Percentiles rank a stretch among this genome's conserved stretches.
Evolutionary conservation across 83 land plant genomes (phyloP).

Genomic region (Isoetes engelmannii): DNA sequence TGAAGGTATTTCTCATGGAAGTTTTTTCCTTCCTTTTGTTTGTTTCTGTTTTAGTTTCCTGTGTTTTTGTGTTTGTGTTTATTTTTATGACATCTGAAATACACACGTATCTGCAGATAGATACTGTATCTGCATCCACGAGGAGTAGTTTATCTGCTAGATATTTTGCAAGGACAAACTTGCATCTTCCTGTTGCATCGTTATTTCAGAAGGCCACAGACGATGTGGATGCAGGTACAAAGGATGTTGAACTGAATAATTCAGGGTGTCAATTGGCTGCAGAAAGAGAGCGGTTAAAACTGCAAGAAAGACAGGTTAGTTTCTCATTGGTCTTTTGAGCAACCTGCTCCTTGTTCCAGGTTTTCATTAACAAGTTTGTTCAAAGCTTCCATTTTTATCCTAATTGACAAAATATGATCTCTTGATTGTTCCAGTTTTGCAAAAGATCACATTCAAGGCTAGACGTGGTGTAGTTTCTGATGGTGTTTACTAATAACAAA

Average conservation of each 20-base stretch:
- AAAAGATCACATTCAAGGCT: neutral
- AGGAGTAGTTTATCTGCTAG: conserved; percentile 26
- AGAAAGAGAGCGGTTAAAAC: conserved; percentile 33
- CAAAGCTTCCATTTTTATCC: neutral
- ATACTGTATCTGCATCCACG: conserved; percentile 8
- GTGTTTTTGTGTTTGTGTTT: neutral
- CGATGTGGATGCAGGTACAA: conserved; percentile 10
- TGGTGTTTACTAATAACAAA: neutral
- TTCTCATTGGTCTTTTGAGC: neutral
- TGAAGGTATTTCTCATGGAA: conserved; percentile 31
- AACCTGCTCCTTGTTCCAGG: too few relatives aligned
- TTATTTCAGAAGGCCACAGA: conserved; percentile 2
- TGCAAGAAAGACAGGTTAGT: conserved; percentile 32
- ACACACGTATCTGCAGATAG: neutral
- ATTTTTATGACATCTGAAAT: neutral
- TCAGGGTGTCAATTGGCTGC: conserved; percentile 28
- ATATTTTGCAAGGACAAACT: conserved; percentile 19
- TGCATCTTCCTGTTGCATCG: conserved; percentile 8
- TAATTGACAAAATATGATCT: neutral
- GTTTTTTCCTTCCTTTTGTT: neutral
- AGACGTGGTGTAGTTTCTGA: neutral
- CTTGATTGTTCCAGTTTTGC: neutral
- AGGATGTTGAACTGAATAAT: conserved; percentile 26
- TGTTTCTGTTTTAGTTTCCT: neutral
- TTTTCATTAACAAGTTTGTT: too few relatives aligned